A percentile compares a stretch with the other conserved stretches of the same genome.
These are phyloP conservation scores for Alternaria infectoria DNA, from an alignment of 2,329 filamentous ascomycete species.

Conservation along the genomic window DNA sequence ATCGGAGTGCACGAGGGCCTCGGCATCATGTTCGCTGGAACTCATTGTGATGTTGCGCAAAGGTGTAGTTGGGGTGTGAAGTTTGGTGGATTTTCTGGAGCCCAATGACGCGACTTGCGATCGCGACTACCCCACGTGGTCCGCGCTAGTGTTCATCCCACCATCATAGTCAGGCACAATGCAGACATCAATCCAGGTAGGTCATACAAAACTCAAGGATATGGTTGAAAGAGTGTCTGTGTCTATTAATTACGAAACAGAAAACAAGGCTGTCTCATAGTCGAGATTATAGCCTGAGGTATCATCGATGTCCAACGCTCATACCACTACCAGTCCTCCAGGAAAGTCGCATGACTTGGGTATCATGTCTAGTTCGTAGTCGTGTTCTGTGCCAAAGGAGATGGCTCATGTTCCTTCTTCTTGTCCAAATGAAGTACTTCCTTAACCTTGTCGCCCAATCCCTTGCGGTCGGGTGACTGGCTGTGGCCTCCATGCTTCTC, in stretches of 20 bases:
- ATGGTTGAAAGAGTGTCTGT: slow-evolving; percentile 8
- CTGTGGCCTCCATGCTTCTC: slow-evolving; percentile 57
- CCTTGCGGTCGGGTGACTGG: slow-evolving; percentile 44
- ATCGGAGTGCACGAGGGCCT: slow-evolving; percentile 63
- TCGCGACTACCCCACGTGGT: slow-evolving; percentile 20
- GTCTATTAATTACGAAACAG: background rate
- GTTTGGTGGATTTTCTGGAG: slow-evolving; percentile 12
- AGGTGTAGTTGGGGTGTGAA: background rate
- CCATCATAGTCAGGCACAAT: slow-evolving; percentile 18
- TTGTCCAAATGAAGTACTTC: slow-evolving; percentile 46
- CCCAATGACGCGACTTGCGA: slow-evolving; percentile 27
- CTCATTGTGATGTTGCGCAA: slow-evolving; percentile 20
- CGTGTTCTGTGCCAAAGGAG: slow-evolving; percentile 35
- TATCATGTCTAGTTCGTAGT: slow-evolving; percentile 30
- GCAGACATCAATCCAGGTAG: background rate
- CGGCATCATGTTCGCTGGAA: slow-evolving; percentile 36
- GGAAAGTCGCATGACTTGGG: slow-evolving; percentile 12
- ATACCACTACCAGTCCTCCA: slow-evolving; percentile 13
- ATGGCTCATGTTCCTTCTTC: slow-evolving; percentile 42
- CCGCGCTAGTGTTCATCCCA: slow-evolving; percentile 14
- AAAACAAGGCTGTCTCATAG: slow-evolving; percentile 11
- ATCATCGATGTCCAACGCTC: slow-evolving; percentile 16
- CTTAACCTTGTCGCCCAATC: slow-evolving; percentile 55
- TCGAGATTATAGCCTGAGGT: slow-evolving; percentile 13
- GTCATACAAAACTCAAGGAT: background rate